phyloP scores from a whole-genome alignment of 2,329 filamentous ascomycete species.

The Fusarium sp. region DNA sequence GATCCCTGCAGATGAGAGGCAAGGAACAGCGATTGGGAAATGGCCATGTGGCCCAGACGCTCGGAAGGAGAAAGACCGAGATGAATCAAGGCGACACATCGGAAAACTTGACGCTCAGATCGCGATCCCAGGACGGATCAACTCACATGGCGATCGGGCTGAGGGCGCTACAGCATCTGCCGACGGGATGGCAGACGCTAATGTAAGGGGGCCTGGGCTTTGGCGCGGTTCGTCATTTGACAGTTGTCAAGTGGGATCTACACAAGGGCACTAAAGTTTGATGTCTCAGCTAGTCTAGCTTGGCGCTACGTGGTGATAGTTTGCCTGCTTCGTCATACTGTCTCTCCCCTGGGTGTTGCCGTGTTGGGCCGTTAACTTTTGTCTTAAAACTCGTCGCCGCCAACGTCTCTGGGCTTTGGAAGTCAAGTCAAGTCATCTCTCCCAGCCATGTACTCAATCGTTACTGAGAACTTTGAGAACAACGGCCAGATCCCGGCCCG shows the following conservation, averaged over 20 bases:
- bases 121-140: neutral
- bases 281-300: neutral
- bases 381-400: neutral
- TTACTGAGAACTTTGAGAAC: neutral
- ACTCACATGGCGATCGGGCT: neutral
- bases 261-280: neutral
- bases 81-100: neutral
- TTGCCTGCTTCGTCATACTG: neutral
- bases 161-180: neutral
- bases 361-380: neutral
- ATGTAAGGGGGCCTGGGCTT: neutral
- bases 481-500: constrained; percentile 1
- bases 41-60: neutral
- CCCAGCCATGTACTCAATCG: neutral
- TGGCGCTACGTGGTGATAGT: neutral
- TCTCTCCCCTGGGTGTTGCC: neutral
- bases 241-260: neutral
- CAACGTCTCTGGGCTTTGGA: neutral
- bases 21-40: neutral
- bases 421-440: neutral
- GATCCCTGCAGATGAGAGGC: neutral
- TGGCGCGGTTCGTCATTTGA: neutral
- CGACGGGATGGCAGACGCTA: neutral
- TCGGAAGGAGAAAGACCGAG: neutral
- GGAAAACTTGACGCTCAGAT: neutral